phyloP scores from a whole-genome alignment of 176 grass and related monocot species.

The Triticum dicoccoides region DNA sequence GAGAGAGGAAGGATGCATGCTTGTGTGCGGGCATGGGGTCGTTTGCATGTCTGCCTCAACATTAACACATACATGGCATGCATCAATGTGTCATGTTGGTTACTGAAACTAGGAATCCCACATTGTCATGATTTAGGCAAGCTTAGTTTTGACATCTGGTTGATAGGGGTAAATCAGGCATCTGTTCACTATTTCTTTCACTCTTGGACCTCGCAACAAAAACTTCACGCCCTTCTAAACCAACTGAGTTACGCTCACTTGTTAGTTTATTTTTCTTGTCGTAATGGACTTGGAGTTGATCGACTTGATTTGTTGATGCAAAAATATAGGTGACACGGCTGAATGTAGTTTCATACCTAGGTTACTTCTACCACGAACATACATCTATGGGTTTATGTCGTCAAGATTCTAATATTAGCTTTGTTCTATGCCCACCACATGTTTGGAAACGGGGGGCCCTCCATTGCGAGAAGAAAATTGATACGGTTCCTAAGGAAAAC shows the following conservation, averaged over 20 bases:
- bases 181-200: no score
- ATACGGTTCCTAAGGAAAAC: not conserved
- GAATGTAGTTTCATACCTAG: not conserved
- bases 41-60: not conserved
- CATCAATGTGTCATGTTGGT: not conserved
- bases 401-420: not conserved
- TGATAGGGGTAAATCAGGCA: no score
- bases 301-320: not conserved
- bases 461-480: not conserved
- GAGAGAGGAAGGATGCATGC: not conserved
- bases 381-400: not conserved
- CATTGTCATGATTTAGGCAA: no score
- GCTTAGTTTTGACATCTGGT: no score
- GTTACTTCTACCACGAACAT: not conserved
- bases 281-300: not conserved
- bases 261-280: no score
- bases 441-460: not conserved
- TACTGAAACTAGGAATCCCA: not conserved
- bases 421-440: not conserved
- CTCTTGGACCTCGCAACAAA: no score
- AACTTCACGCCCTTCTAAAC: no score
- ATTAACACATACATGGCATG: not conserved
- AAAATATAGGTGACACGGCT: not conserved
- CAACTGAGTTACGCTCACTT: no score
- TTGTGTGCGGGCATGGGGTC: not conserved